phyloP scores from a whole-genome alignment of 176 grass and related monocot species.

The Musa troglodytarum region DNA sequence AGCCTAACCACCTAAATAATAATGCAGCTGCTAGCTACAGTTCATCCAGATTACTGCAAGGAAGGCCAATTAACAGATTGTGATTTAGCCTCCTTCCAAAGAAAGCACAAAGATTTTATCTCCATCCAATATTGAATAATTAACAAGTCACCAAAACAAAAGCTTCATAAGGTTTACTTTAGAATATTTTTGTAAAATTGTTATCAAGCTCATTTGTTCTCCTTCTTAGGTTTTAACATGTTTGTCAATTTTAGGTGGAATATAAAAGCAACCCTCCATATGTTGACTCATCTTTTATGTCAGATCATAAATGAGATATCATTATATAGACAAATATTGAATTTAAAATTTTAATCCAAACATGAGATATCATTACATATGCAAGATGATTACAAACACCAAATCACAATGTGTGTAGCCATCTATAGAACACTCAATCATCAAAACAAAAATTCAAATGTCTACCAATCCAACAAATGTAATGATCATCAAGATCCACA shows the following conservation, averaged over 20 bases:
- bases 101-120: background rate
- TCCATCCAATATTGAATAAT: background rate
- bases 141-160: background rate
- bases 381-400: too few relatives aligned
- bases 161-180: background rate
- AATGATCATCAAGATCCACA: too few relatives aligned
- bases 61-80: background rate
- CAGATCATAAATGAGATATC: too few relatives aligned
- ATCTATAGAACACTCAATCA: too few relatives aligned
- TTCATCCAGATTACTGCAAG: background rate
- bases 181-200: background rate
- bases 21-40: background rate
- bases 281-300: too few relatives aligned
- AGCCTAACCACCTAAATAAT: background rate
- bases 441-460: too few relatives aligned
- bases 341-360: too few relatives aligned
- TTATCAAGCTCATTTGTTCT: background rate
- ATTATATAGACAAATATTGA: too few relatives aligned
- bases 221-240: background rate
- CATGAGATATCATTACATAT: too few relatives aligned
- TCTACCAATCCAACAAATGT: too few relatives aligned
- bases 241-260: background rate
- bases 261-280: background rate
- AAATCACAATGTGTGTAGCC: too few relatives aligned
- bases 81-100: background rate